Conservation (phyloP, 805 yeast species). For the Metschnikowia colocasiae region DNA sequence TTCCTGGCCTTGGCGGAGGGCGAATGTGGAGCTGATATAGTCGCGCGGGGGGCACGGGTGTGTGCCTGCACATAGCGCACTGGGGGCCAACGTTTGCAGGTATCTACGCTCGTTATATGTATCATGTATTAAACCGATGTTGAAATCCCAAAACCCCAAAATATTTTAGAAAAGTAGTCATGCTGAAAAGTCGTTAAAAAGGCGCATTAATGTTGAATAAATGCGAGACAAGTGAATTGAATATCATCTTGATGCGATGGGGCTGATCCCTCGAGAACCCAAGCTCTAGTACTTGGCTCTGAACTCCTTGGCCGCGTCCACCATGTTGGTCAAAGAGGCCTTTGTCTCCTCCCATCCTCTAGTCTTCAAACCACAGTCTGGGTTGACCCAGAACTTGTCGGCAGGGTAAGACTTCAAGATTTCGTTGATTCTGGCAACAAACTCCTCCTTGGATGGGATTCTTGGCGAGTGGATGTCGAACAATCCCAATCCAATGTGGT, state of each 20-base stretch:
- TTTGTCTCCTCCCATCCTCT: slow-evolving; percentile 99
- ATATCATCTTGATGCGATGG: slow-evolving; percentile 6
- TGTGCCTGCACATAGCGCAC: too few species aligned
- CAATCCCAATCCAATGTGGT: slow-evolving; percentile 99
- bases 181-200: slow-evolving; percentile 22
- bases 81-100: not conserved
- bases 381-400: slow-evolving; percentile 99
- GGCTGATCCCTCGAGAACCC: slow-evolving; percentile 5
- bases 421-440: slow-evolving; percentile 87
- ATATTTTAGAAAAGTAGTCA: slow-evolving; percentile 19
- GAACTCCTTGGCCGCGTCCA: slow-evolving; percentile 96
- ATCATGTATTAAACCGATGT: slow-evolving; percentile 37
- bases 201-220: slow-evolving; percentile 50
- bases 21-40: not conserved
- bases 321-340: slow-evolving; percentile 96
- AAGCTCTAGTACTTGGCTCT: slow-evolving; percentile 37
- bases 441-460: slow-evolving; percentile 97
- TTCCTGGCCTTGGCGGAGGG: not conserved
- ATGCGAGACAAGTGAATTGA: slow-evolving; percentile 30
- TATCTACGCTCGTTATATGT: not conserved
- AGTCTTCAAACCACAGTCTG: slow-evolving; percentile 99
- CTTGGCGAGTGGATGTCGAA: slow-evolving; percentile 99
- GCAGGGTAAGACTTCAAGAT: slow-evolving; percentile 97
- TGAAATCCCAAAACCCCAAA: slow-evolving; percentile 47
- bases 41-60: not conserved